Base-by-base conservation (phyloP, 108 stramenopile species). In the Conticribra weissflogii region DNA sequence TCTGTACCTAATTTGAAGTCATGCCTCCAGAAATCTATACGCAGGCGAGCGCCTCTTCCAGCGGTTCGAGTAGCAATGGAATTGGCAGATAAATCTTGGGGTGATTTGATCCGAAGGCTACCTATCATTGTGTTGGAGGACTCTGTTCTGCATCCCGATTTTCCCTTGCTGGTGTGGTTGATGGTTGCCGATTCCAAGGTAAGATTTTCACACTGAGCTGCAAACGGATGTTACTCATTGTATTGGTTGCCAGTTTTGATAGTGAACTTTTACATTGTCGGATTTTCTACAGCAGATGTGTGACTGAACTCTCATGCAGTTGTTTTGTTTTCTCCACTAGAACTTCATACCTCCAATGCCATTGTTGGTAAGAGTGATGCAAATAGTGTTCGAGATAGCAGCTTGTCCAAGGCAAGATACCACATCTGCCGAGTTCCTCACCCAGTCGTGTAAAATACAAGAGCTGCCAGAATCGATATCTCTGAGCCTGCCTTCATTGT, bases 41-140 rank as follows among this genome's bases (percentile, higher is more conserved):
- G 91, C 49, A 71, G 91, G 24, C 85, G 92, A 3, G 79, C 78
- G 46, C 91, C 91, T 22, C 67, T 93, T 8, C 91, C 95, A 12
- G 75, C 91, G 15, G 86, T 90, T n/a, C 66, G 88, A 14, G 83
- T 96, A 17, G 91, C 92, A 31, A 89, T 92, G 86, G 92, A 92
- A 72, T 63, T 96, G 41, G 74, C 70, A 1, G 89, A 91, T 73
- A 89, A 83, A 36, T 62, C 82, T 7, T 63, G 76, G 58, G 81
- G 76, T 1, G 88, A 91, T 48, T 64, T 96, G 51, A 66, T 94
- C 16, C 83, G 95, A 34, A 72, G 96, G n/a, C 62, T 97, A 27
- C 93, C 94, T 8, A 83, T 97, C 15, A 96, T 97, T 36, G 63
- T 87, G 19, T 55, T 96, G 53, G 97, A 97, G 78, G 97, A 97